Base-by-base conservation (phyloP, 768 basidiomycete species). In the Podaxis sp. region DNA sequence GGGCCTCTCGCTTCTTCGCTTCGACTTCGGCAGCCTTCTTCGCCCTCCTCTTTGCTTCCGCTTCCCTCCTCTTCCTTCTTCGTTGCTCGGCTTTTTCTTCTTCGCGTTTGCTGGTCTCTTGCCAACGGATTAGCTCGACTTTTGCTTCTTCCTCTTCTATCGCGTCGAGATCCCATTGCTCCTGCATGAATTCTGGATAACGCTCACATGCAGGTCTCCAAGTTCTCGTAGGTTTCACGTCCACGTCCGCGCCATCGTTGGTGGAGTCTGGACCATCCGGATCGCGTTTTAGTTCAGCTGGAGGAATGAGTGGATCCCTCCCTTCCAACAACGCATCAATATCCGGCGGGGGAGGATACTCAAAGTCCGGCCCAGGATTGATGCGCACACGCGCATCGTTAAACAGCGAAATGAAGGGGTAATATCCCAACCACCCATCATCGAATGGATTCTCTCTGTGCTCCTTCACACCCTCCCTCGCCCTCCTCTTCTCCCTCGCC, bases 351-450 rank as follows among this genome's bases (percentile, higher is more conserved):
- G 94, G 95, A 1, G 91, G 84, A 67, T 82, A 91, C 7, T 85
- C 83, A 68, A 96, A 98, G 64, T 88, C 73, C 0, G 97, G 97
- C 0, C 97, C 97, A 17, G 95, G 86, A 70, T 99, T 98, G 61
- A 96, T 80, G 52, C 74, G 82, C 12, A 95, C 90, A 63, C 86
- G 85, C 0, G 93, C 96, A 63, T 90, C 89, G 69, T 95, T 96
- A 79, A 94, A 99, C 40, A 96, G 79, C 3, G 94, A 96, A 66
- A 97, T 85, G 77, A 98, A 89, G 0, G 96, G 94, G 72, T 94
- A 98, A 75, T 99, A 99, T 0, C 97, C 97, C 5, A 97, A 77
- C 19, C 90, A 88, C 19, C 96, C 97, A 72, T 99, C 97, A 72
- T 99, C 95, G 68, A 94, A 92, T 2, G 84, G 84, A 65, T 95